Base-by-base conservation (phyloP, 179 eudicot genomes). In the Actinidia chinensis region DNA sequence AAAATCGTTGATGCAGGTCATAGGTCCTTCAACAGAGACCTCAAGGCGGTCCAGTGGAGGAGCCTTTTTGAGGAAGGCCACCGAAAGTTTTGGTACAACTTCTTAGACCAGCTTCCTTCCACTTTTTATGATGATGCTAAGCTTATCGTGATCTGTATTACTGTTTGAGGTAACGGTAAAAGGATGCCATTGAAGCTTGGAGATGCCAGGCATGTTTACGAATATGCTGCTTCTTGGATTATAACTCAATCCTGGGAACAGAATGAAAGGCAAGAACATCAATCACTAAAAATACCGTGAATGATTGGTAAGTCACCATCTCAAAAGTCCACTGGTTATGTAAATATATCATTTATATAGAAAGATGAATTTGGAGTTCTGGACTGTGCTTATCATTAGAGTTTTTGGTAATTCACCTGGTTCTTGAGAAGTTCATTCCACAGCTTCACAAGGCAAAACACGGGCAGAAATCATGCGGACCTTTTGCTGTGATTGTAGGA, bases 111-210 rank as follows among this genome's bases (percentile, higher is more conserved):
- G 72, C 84, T 87, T 63, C 98, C 98, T 79, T 86, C n/a, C 93
- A 43, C 75, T 76, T 73, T 90, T 93, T 68, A 95, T 84, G 65
- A 87, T 82, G 42, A 90, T 84, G 73, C 97, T 95, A 0, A 95
- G 78, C 76, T 22, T 95, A 43, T 93, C 91, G 0, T 87, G 85
- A 77, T 95, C 97, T 84, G 91, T 71, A 77, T 82, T 89, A 55
- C 88, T 84, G 65, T 79, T 89, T 55, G 97, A 95, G 54, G 80
- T 90, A 22, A 95, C 79, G 0, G 98, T 95, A 63, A 91, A 95
- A 18, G 98, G 97, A 69, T 95, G 97, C 98, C 97, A 95, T 25
- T 95, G 97, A 50, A 90, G 72, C 85, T 85, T 91, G 14, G 98
- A 95, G 59, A 95, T 86, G 78, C 87, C 82, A 0, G 98, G 98